A percentile compares a stretch with the other conserved stretches of the same genome.
These are phyloP conservation scores for Chlamydomonas eustigma DNA, from an alignment of 139 green algal species.

Conservation along the genomic window DNA sequence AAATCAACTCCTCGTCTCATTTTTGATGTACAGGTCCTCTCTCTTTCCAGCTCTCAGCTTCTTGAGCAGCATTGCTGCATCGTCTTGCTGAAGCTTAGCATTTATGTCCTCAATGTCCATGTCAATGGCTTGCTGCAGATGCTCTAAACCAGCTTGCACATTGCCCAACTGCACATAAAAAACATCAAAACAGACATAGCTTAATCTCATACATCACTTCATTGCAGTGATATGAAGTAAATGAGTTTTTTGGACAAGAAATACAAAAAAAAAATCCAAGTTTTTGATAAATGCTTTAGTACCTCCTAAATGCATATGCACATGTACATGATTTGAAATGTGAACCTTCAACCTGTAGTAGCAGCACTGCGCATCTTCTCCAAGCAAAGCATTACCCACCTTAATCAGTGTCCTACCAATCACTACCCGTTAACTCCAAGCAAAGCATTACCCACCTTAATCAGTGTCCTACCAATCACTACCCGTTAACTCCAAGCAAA, in stretches of 20 bases:
- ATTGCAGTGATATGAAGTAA: background rate
- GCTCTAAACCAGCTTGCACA: background rate
- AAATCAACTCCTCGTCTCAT: too few relatives aligned
- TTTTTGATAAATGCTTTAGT: background rate
- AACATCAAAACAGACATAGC: too few relatives aligned
- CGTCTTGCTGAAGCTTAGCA: conserved; percentile 13
- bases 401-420: background rate
- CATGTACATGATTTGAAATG: too few relatives aligned
- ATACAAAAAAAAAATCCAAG: too few relatives aligned
- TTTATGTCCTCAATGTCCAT: conserved; percentile 19
- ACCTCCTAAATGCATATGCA: background rate
- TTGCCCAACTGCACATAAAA: background rate
- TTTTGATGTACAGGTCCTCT: background rate
- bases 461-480: background rate
- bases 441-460: background rate
- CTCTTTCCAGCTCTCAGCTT: background rate
- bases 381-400: background rate
- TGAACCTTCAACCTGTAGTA: background rate
- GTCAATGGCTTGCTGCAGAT: background rate
- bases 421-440: background rate
- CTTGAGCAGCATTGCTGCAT: conserved; percentile 13
- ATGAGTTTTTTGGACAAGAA: background rate
- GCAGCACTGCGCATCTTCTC: background rate
- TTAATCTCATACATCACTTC: background rate
- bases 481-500: conserved; percentile 18